These are phyloP conservation scores for Tuber indicum DNA, from an alignment of 495 filamentous ascomycete genomes.

Conservation along the genomic window DNA sequence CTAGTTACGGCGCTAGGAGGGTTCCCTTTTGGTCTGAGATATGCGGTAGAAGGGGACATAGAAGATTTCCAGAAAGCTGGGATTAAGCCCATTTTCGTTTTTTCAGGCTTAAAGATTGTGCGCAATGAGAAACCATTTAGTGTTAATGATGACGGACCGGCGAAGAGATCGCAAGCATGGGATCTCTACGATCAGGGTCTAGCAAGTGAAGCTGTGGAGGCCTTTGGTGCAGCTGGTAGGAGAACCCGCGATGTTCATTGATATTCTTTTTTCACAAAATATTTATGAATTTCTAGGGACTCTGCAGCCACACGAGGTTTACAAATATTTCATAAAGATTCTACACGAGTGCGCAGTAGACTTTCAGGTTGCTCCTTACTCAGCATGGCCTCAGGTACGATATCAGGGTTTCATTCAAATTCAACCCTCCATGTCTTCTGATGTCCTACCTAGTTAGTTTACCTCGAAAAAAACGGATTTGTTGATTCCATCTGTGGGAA, in stretches of 20 bases:
- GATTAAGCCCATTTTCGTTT: slow-evolving; percentile 74
- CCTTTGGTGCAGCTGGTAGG: slow-evolving; percentile 77
- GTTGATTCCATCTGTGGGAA: slow-evolving; percentile 76
- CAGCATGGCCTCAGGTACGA: slow-evolving; percentile 77
- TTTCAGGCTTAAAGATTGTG: slow-evolving; percentile 73
- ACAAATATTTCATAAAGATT: slow-evolving; percentile 66
- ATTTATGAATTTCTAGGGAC: slow-evolving; percentile 45
- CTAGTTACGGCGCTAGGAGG: slow-evolving; percentile 86
- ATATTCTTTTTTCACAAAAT: neutral
- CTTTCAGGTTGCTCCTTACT: slow-evolving; percentile 84
- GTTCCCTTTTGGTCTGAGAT: slow-evolving; percentile 67
- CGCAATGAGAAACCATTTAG: slow-evolving; percentile 52
- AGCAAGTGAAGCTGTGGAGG: slow-evolving; percentile 68
- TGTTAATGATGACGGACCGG: slow-evolving; percentile 36
- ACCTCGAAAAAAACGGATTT: slow-evolving; percentile 65
- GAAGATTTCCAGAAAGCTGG: slow-evolving; percentile 56
- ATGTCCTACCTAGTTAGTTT: slow-evolving; percentile 58
- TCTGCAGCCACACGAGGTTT: slow-evolving; percentile 57
- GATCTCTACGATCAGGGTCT: slow-evolving; percentile 73
- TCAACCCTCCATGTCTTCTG: neutral
- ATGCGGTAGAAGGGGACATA: slow-evolving; percentile 67
- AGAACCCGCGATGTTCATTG: slow-evolving; percentile 5
- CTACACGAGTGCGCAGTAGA: slow-evolving; percentile 62
- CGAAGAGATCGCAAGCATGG: slow-evolving; percentile 57
- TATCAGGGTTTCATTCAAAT: slow-evolving; percentile 5